Conservation (phyloP, 1,284 basidiomycete species). For the Psilocybe mexicana region DNA sequence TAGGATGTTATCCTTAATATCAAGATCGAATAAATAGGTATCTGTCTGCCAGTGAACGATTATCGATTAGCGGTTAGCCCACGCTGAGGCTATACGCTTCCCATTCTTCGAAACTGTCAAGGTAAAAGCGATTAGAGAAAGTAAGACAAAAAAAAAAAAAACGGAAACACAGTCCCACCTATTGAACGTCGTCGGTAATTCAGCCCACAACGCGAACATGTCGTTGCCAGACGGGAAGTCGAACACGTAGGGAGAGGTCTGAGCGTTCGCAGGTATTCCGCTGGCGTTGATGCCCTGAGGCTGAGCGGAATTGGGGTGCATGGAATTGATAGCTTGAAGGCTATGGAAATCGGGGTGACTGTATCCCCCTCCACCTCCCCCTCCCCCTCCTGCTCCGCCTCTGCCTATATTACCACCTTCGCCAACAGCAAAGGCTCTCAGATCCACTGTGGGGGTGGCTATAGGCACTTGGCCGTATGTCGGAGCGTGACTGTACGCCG, state of each 20-base stretch:
- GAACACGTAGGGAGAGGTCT: neutral
- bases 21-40: neutral
- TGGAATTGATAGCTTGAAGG: too few relatives aligned
- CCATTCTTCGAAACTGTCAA: slow-evolving; percentile 38
- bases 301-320: too few relatives aligned
- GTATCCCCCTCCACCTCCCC: too few relatives aligned
- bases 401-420: too few relatives aligned
- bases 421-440: too few relatives aligned
- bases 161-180: slow-evolving; percentile 2
- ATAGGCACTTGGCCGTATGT: neutral
- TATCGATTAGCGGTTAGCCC: neutral
- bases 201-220: slow-evolving; percentile 19
- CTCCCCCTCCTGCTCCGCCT: too few relatives aligned
- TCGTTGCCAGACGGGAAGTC: slow-evolving; percentile 6
- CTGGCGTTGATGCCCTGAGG: neutral
- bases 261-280: neutral
- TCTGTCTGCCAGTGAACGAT: neutral
- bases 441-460: too few relatives aligned
- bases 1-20: neutral
- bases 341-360: too few relatives aligned
- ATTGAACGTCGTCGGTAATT: slow-evolving; percentile 18
- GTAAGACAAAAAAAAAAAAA: neutral
- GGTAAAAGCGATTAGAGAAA: neutral
- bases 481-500: neutral
- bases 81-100: slow-evolving; percentile 35